These are phyloP conservation scores for Pythium diclinum DNA, from an alignment of 352 stramenopile species.

Conservation along the genomic window DNA sequence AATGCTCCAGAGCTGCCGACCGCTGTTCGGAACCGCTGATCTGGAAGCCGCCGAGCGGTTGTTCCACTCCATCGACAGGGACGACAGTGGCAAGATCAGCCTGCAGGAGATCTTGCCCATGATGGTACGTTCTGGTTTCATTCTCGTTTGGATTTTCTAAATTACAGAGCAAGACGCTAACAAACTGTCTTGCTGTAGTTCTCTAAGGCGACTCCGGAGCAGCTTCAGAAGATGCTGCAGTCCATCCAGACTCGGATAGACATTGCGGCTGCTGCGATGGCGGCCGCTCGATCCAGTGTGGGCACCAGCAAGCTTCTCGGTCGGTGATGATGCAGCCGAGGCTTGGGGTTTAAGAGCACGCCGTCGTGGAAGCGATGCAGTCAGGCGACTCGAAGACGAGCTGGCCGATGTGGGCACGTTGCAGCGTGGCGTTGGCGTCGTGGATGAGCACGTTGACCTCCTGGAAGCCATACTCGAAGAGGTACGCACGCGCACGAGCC, in stretches of 20 bases:
- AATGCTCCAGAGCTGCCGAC: conserved; percentile 36
- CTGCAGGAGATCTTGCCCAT: conserved; percentile 45
- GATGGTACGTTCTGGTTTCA: conserved; percentile 32
- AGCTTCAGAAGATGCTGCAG: conserved; percentile 44
- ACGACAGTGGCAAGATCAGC: conserved; percentile 52
- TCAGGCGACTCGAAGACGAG: conserved; percentile 50
- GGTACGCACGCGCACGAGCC: conserved; percentile 75
- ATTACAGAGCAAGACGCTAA: neutral
- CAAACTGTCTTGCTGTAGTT: conserved; percentile 31
- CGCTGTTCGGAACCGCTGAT: conserved; percentile 22
- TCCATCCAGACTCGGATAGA: conserved; percentile 30
- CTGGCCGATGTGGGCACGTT: conserved; percentile 34
- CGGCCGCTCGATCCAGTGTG: neutral
- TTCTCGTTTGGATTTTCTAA: conserved; percentile 8
- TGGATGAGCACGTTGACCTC: conserved; percentile 42
- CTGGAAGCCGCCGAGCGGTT: conserved; percentile 37
- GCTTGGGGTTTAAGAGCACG: conserved; percentile 5
- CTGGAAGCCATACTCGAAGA: conserved; percentile 74
- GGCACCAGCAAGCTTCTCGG: neutral
- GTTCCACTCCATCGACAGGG: conserved; percentile 48
- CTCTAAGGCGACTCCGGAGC: conserved; percentile 42
- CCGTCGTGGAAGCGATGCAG: conserved; percentile 38
- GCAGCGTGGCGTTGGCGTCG: conserved; percentile 30
- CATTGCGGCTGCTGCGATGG: conserved; percentile 1
- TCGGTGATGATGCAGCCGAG: neutral